Base-by-base conservation (phyloP, 208 protist species). In the Porcisia deanei region DNA sequence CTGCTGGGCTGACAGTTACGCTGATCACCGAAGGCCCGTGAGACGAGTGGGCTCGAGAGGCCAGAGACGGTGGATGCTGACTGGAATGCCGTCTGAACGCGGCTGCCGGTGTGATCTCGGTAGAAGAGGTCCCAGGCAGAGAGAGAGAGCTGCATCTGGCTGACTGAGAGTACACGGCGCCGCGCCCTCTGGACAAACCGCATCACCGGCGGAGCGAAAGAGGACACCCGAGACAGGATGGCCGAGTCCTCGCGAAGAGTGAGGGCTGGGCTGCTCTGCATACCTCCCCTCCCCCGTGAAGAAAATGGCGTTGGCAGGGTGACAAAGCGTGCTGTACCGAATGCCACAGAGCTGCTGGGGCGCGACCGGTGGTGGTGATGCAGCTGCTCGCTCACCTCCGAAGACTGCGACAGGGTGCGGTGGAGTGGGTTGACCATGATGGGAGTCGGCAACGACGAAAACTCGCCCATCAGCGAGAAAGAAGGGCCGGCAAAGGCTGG, bases 171-270 rank as follows among this genome's bases (percentile, higher is more conserved):
- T 25, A 59, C 73, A 61, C 78, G 78, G 10, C 78, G 78, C 54
- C 71, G 78, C 60, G 77, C 58, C 30, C 78, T 73, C 68, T 78
- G 78, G 22, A 60, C 73, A 54, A 77, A 66, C 10, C 78, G 78
- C 59, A 59, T 39, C 18, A 71, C 69, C 0, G 67, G 58, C 20
- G 78, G 66, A 0, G 78, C 64, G 61, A 75, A 77, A 22, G 78
- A 82, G 43, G 78, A 82, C 18, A 52, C 73, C 22, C 58, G 78
- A 1, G 78, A 82, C 39, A 82, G 73, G 0, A 78, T 6, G 22
- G 68, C 69, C 1, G 78, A 82, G 61, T 82, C 78, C 14, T 82
- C 78, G 68, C 73, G 78, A 20, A 74, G 25, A 67, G 72, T 82
- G 65, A 66, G 78, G 53, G 66, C 73, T 16, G 54, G n/a, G 53